Conservation (phyloP, 108 stramenopile species). For the Chaetoceros muelleri region DNA sequence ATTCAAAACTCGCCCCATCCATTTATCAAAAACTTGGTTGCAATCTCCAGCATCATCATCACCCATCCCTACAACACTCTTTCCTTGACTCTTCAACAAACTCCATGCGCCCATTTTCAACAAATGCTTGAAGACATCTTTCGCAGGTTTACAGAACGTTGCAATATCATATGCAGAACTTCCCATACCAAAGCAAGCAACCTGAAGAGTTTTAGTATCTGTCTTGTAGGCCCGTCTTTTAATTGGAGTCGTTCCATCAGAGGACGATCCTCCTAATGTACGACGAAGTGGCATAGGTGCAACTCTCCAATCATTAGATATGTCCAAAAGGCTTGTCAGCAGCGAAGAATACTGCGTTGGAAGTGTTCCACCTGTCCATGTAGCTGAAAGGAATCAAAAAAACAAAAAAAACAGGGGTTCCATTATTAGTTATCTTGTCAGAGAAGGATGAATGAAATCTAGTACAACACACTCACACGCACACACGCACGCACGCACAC, state of each 20-base stretch:
- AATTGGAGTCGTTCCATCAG: too few relatives aligned
- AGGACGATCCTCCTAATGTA: slow-evolving; percentile 3
- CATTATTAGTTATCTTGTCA: too few relatives aligned
- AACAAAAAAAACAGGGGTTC: slow-evolving; percentile 1
- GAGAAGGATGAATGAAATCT: too few relatives aligned
- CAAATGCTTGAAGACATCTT: slow-evolving; percentile 41
- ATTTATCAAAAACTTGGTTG: slow-evolving; percentile 35
- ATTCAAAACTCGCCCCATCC: slow-evolving; percentile 26
- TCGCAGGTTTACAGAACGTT: slow-evolving; percentile 71
- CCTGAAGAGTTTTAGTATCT: slow-evolving; percentile 10
- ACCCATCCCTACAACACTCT: slow-evolving; percentile 36
- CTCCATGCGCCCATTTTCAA: slow-evolving; percentile 54
- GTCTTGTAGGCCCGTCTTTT: background rate
- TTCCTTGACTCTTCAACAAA: slow-evolving; percentile 8
- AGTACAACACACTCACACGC: too few relatives aligned
- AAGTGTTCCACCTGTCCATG: slow-evolving; percentile 64
- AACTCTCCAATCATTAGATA: slow-evolving; percentile 77
- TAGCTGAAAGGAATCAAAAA: slow-evolving; percentile 22
- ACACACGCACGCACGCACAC: too few relatives aligned
- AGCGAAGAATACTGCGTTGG: slow-evolving; percentile 39
- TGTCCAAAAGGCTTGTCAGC: slow-evolving; percentile 41
- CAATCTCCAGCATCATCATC: slow-evolving; percentile 71
- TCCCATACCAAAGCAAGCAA: slow-evolving; percentile 70
- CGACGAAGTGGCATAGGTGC: slow-evolving; percentile 53
- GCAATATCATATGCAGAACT: slow-evolving; percentile 70